phyloP scores from a whole-genome alignment of 495 filamentous ascomycete genomes.

The Penicillium pulvis region DNA sequence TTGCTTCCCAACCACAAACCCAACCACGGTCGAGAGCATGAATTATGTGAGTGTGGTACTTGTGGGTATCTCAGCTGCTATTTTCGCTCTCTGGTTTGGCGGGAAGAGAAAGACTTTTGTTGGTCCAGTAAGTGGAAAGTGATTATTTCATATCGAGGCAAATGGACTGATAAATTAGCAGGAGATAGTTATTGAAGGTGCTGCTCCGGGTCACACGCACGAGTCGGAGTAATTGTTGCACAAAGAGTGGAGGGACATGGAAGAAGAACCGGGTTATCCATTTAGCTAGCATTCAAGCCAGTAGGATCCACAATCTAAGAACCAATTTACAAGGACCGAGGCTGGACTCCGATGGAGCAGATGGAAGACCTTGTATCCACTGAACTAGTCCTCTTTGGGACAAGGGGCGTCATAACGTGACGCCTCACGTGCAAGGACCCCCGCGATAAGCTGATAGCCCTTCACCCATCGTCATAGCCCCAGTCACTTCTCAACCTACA shows the following conservation, averaged over 20 bases:
- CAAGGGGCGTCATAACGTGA: not conserved
- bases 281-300: not conserved
- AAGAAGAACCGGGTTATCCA: not conserved
- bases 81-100: not conserved
- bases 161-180: not conserved
- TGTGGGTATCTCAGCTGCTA: not conserved
- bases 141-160: not conserved
- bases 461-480: conserved; percentile 11
- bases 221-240: not conserved
- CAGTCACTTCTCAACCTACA: conserved; percentile 21
- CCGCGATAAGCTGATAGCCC: conserved; percentile 8
- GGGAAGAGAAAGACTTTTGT: not conserved
- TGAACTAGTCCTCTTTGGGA: not conserved
- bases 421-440: conserved; percentile 19
- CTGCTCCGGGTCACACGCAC: not conserved
- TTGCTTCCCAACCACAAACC: not conserved
- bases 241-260: too few species aligned
- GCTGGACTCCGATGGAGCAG: too few species aligned
- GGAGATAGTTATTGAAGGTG: not conserved
- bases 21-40: not conserved
- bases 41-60: conserved; percentile 1
- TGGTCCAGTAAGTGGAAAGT: not conserved
- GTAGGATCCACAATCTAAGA: not conserved
- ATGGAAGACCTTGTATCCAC: too few species aligned
- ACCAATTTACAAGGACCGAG: not conserved